Percentiles rank a stretch among this genome's conserved stretches.
phyloP scores from a whole-genome alignment of 805 yeast species.

The Nematodospora valgi region DNA sequence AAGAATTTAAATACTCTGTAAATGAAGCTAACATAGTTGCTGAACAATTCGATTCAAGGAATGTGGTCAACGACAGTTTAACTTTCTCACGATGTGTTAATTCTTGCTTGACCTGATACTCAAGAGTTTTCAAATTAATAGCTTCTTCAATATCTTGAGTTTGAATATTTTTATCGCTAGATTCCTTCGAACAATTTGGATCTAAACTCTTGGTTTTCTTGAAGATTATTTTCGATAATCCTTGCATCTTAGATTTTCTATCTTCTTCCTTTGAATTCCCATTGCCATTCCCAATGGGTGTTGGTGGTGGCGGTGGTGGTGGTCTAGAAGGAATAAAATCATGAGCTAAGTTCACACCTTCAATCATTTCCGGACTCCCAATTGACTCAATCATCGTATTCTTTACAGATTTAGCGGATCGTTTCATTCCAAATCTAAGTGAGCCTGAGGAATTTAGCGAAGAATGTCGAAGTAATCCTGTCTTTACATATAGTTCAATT shows the following conservation, averaged over 20 bases:
- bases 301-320: neutral
- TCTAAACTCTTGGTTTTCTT: neutral
- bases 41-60: neutral
- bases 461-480: too few relatives aligned
- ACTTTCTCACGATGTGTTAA: neutral
- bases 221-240: neutral
- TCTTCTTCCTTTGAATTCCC: neutral
- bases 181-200: neutral
- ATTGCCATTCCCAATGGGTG: too few relatives aligned
- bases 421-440: too few relatives aligned
- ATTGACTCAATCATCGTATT: neutral
- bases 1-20: conserved; percentile 4
- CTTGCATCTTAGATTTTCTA: too few relatives aligned
- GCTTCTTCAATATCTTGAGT: conserved; percentile 1
- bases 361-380: neutral
- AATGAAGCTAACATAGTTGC: conserved; percentile 1
- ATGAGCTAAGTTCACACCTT: neutral
- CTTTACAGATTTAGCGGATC: too few relatives aligned
- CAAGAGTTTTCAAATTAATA: neutral
- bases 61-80: conserved; percentile 1
- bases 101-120: neutral
- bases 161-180: conserved; percentile 2
- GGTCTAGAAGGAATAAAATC: neutral
- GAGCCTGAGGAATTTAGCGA: too few relatives aligned
- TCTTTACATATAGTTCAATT: too few relatives aligned